Evolutionary conservation across 495 filamentous ascomycete species (phyloP).

Genomic region (Penicillium parvum): DNA sequence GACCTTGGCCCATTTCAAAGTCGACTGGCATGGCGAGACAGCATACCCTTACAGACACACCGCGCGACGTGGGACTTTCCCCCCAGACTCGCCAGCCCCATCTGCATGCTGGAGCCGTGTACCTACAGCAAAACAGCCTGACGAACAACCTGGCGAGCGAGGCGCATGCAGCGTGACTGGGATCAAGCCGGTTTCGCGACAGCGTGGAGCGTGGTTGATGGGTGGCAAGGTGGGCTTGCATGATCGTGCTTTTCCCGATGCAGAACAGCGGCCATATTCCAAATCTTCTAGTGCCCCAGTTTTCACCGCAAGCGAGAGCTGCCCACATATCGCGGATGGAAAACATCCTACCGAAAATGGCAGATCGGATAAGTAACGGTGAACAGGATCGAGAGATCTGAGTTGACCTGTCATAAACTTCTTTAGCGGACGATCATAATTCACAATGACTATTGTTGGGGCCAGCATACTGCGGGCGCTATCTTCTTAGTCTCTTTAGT

Average conservation of each 20-base stretch:
- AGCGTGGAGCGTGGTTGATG: conserved; percentile 10
- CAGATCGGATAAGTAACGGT: background rate
- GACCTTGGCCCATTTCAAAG: conserved; percentile 11
- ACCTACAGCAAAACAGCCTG: conserved; percentile 17
- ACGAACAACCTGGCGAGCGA: conserved; percentile 1
- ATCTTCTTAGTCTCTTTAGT: background rate
- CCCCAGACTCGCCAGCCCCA: background rate
- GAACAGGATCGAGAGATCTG: conserved; percentile 1
- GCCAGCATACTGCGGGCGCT: no score
- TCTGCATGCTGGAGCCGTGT: conserved; percentile 13
- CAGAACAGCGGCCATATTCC: no score
- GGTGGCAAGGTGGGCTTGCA: conserved; percentile 11
- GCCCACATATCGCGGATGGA: no score
- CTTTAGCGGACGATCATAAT: background rate
- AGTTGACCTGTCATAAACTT: conserved; percentile 2
- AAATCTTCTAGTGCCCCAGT: no score
- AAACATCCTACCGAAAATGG: no score
- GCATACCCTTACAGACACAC: no score
- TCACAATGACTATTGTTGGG: background rate
- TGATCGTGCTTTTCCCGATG: conserved; percentile 9
- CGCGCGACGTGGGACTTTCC: conserved; percentile 6
- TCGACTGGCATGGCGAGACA: conserved; percentile 10
- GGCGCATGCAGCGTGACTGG: conserved; percentile 9
- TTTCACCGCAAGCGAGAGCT: no score
- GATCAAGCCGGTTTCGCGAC: conserved; percentile 4